These are phyloP conservation scores for Fusarium foetens DNA, from an alignment of 2,329 filamentous ascomycete species.

Conservation along the genomic window DNA sequence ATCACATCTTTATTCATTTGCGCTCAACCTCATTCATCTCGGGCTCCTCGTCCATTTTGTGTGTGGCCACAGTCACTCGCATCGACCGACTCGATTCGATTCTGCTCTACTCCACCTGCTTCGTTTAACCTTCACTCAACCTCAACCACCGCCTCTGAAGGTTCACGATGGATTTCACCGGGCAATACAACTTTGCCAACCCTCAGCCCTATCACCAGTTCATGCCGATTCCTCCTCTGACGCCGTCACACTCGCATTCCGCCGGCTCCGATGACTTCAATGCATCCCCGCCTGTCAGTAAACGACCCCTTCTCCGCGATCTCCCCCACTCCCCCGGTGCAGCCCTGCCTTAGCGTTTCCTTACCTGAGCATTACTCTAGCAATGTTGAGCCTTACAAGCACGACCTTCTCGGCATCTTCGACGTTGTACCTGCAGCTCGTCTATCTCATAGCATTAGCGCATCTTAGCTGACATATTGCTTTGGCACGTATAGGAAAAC, in stretches of 20 bases:
- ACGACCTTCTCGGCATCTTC: conserved; percentile 13
- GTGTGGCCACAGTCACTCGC: conserved; percentile 1
- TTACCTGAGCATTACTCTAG: conserved; percentile 52
- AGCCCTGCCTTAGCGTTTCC: conserved; percentile 45
- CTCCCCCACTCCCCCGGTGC: conserved; percentile 42
- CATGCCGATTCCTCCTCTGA: conserved; percentile 63
- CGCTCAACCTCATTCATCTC: conserved; percentile 1
- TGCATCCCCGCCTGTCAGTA: conserved; percentile 66
- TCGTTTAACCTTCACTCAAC: conserved; percentile 1
- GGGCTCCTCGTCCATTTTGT: conserved; percentile 1
- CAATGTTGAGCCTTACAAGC: conserved; percentile 31
- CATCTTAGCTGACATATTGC: conserved; percentile 21
- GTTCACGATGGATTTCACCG: conserved; percentile 62
- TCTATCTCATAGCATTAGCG: conserved; percentile 20
- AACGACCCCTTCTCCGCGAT: conserved; percentile 40
- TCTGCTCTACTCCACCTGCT: conserved; percentile 23
- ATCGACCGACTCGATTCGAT: conserved; percentile 18
- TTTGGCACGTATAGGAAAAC: conserved; percentile 54
- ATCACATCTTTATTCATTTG: not conserved
- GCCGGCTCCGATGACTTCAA: conserved; percentile 65
- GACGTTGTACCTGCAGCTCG: conserved; percentile 25
- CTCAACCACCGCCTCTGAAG: conserved; percentile 5
- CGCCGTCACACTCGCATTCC: conserved; percentile 66
- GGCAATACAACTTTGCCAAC: conserved; percentile 59
- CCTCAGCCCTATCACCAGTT: conserved; percentile 64